These are phyloP conservation scores for Cicer chorassanicum DNA, from an alignment of 306 rosid genomes.

Conservation along the genomic window DNA sequence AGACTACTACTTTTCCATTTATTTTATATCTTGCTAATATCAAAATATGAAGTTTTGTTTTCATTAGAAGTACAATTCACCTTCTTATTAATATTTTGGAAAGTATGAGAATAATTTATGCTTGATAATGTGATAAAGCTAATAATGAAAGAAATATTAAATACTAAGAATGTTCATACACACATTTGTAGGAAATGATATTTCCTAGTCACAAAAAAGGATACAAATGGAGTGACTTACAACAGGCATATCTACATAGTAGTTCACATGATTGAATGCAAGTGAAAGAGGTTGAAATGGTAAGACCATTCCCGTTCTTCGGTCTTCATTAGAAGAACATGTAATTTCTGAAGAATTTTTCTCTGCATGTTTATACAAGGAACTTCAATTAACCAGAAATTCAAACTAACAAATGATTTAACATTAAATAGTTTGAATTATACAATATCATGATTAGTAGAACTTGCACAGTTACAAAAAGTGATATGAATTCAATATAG, in stretches of 20 bases:
- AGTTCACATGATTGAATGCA: constrained; percentile 68
- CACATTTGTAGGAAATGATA: background rate
- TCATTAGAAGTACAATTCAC: background rate
- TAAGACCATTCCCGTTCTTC: constrained; percentile 60
- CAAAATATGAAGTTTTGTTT: background rate
- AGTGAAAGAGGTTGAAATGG: constrained; percentile 74
- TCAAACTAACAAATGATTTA: background rate
- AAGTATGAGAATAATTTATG: background rate
- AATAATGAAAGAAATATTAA: background rate
- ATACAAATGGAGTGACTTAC: constrained; percentile 52
- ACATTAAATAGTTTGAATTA: background rate
- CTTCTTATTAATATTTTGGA: background rate
- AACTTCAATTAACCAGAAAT: background rate
- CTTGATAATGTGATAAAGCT: background rate
- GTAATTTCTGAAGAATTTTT: constrained; percentile 22
- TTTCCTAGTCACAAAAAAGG: background rate
- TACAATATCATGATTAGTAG: too few relatives aligned
- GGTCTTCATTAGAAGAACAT: constrained; percentile 8
- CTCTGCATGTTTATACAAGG: constrained; percentile 33
- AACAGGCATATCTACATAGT: constrained; percentile 80
- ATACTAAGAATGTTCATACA: background rate
- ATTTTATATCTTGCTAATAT: too few relatives aligned
- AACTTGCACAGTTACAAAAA: too few relatives aligned
- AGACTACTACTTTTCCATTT: background rate
- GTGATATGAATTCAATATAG: constrained; percentile 4